Evolutionary conservation across 345 rosid genomes (phyloP).

Genomic region (Citrus hindsii): DNA sequence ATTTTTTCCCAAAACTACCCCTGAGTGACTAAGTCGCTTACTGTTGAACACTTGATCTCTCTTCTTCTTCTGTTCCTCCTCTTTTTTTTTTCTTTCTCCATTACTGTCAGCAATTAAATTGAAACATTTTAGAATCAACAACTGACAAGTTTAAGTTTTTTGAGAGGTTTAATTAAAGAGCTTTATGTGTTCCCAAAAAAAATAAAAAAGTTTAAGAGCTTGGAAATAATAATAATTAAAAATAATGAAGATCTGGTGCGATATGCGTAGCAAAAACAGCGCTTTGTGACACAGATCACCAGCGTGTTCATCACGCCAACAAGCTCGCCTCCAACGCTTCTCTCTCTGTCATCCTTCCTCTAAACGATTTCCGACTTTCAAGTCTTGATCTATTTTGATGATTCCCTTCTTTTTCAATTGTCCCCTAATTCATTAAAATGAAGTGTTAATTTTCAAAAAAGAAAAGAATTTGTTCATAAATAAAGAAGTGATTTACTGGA

Average conservation of each 20-base stretch:
- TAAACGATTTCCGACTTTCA: slow-evolving; percentile 49
- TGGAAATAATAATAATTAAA: neutral
- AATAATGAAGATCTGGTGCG: slow-evolving; percentile 86
- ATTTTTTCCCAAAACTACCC: too few relatives aligned
- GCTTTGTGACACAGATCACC: slow-evolving; percentile 66
- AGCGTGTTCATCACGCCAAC: slow-evolving; percentile 86
- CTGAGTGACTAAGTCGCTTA: too few relatives aligned
- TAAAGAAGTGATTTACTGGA: too few relatives aligned
- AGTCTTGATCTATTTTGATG: slow-evolving; percentile 18
- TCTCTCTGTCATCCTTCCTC: slow-evolving; percentile 70
- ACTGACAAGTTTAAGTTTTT: neutral
- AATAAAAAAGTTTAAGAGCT: too few relatives aligned
- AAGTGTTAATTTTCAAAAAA: too few relatives aligned
- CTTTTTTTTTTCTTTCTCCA: too few relatives aligned
- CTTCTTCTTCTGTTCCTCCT: too few relatives aligned
- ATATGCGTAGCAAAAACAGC: slow-evolving; percentile 66
- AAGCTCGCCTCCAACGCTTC: slow-evolving; percentile 90
- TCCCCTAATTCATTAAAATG: too few relatives aligned
- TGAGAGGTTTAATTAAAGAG: too few relatives aligned
- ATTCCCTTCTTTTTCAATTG: neutral
- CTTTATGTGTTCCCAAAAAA: too few relatives aligned
- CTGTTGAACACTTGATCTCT: neutral
- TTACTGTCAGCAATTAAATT: neutral
- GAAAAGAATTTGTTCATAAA: too few relatives aligned
- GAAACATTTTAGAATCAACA: neutral